Evolutionary conservation across 768 basidiomycete genomes (phyloP), one percentile per base, ranked within the genome.

Genomic region (Auriculariales sp.): DNA sequence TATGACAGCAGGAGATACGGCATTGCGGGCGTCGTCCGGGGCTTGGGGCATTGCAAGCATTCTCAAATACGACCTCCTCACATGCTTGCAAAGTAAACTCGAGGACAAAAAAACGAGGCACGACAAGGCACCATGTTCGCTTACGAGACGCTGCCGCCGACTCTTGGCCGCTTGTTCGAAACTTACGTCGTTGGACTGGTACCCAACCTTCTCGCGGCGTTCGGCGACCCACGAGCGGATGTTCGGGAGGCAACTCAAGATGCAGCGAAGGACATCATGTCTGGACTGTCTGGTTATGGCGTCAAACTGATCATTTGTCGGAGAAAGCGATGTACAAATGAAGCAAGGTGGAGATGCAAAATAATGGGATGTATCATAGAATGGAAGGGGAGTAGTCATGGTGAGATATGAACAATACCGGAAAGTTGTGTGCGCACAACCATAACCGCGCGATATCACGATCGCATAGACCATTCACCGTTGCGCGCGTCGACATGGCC

Each of bases 271-370:
- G 79, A 91, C 28, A 92, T 99, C 68, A 98, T 98, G 95, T 83
- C 80, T 0, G 86, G 87, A 55, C 73, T 99, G 62, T 93, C 90
- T 14, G 91, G 83, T 1, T 91, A 97, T 61, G 93, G 92, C 29
- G 84, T 99, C 60, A 98, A 99, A 66, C 77, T 92, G 39, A 91
- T 99, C n/a, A n/a, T n/a, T n/a, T n/a, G n/a, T n/a, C n/a, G n/a
- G n/a, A n/a, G n/a, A n/a, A n/a, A n/a, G n/a, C n/a, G n/a, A n/a
- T n/a, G n/a, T n/a, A n/a, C n/a, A n/a, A n/a, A n/a, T n/a, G n/a
- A n/a, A n/a, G n/a, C n/a, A n/a, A n/a, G n/a, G n/a, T n/a, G n/a
- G n/a, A n/a, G n/a, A n/a, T n/a, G n/a, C n/a, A n/a, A n/a, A n/a
- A n/a, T n/a, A n/a, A n/a, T n/a, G n/a, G n/a, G n/a, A n/a, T n/a